A percentile compares a stretch with the other conserved stretches of the same genome.
Conservation (phyloP, 1,284 basidiomycete species). For the Nidula niveotomentosa region DNA sequence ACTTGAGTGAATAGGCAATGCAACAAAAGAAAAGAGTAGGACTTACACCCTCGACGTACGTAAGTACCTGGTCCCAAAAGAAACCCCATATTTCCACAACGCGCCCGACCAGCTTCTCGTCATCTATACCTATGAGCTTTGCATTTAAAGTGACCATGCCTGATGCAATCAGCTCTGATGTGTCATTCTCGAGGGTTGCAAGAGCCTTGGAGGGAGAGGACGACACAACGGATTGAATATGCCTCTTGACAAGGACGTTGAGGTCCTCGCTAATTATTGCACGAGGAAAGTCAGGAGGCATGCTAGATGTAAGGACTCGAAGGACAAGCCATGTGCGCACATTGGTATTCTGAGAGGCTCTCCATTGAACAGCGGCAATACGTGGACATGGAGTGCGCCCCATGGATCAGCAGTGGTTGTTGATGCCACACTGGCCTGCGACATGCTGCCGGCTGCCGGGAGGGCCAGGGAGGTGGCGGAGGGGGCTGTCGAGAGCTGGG, state of each 20-base stretch:
- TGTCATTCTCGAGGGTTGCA: constrained; percentile 72
- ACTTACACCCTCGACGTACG: constrained; percentile 85
- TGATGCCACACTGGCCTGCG: constrained; percentile 35
- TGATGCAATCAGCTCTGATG: constrained; percentile 78
- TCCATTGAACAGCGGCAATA: constrained; percentile 90
- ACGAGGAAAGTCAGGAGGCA: too few species aligned
- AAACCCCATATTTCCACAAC: constrained; percentile 92
- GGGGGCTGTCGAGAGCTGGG: constrained; percentile 36
- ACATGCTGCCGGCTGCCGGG: constrained; percentile 34
- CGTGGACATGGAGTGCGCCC: constrained; percentile 81
- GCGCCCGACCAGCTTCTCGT: constrained; percentile 72
- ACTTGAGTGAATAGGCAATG: background rate
- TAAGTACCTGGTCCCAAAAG: constrained; percentile 92
- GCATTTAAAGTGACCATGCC: constrained; percentile 94
- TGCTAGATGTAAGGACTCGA: too few species aligned
- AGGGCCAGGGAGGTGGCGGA: constrained; percentile 40
- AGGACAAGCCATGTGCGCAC: too few species aligned
- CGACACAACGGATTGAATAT: constrained; percentile 71
- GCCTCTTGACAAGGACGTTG: constrained; percentile 76
- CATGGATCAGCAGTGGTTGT: constrained; percentile 62
- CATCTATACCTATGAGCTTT: constrained; percentile 74
- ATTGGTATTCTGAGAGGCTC: constrained; percentile 88
- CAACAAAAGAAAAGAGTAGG: background rate
- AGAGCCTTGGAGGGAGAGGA: constrained; percentile 65
- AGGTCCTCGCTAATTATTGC: constrained; percentile 73